Evolutionary conservation across 495 filamentous ascomycete species (phyloP).

Genomic region (Penicillium roqueforti): DNA sequence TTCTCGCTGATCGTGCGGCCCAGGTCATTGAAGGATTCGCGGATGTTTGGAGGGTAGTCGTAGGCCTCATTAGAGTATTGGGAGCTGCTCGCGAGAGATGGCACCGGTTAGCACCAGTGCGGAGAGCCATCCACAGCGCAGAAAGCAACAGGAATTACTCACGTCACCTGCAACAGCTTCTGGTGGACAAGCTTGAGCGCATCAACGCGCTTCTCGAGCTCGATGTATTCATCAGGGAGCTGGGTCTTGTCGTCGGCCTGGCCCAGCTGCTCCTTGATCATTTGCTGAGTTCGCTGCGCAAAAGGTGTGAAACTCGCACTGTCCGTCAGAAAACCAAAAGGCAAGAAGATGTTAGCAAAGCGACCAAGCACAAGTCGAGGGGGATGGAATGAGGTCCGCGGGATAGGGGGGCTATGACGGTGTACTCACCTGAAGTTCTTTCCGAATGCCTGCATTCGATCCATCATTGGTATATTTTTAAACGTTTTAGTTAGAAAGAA

Average conservation of each 20-base stretch:
- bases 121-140: neutral
- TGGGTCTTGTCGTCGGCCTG: conserved; percentile 97
- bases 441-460: conserved; percentile 67
- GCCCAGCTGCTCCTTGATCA: conserved; percentile 93
- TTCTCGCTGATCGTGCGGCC: conserved; percentile 95
- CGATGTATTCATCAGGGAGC: conserved; percentile 94
- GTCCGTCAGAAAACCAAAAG: conserved; percentile 15
- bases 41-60: conserved; percentile 98
- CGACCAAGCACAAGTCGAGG: conserved; percentile 9
- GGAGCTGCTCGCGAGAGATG: conserved; percentile 51
- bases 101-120: conserved; percentile 8
- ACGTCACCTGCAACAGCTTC: conserved; percentile 96
- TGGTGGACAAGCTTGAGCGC: conserved; percentile 95
- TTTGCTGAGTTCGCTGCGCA: conserved; percentile 89
- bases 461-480: conserved; percentile 44
- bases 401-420: conserved; percentile 12
- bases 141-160: conserved; percentile 33
- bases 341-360: conserved; percentile 29
- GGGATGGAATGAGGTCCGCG: neutral
- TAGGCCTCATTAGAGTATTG: conserved; percentile 97
- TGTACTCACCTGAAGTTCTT: conserved; percentile 64
- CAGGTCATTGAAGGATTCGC: conserved; percentile 94
- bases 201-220: conserved; percentile 98
- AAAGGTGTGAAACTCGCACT: conserved; percentile 80
- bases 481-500: conserved; percentile 1